Percentiles rank a stretch among this genome's conserved stretches.
Evolutionary conservation across 2,329 filamentous ascomycete genomes (phyloP).

Genomic region (Sclerotinia nivalis): DNA sequence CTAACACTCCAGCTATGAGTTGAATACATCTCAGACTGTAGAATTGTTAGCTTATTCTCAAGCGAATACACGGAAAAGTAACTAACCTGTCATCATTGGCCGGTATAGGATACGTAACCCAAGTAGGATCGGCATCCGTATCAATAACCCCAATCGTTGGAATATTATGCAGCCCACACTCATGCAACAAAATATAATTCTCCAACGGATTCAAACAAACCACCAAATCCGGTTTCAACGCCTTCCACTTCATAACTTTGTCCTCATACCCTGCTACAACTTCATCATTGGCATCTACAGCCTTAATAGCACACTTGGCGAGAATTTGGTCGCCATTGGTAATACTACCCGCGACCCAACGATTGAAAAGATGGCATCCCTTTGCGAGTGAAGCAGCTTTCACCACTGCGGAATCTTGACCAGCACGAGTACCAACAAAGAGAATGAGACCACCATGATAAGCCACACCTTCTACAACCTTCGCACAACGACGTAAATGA

Average conservation of each 20-base stretch:
- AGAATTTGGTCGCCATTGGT: conserved; percentile 93
- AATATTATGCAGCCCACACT: conserved; percentile 84
- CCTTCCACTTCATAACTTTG: conserved; percentile 62
- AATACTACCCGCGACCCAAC: conserved; percentile 88
- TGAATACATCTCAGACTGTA: conserved; percentile 75
- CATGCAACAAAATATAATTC: conserved; percentile 86
- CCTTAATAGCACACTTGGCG: conserved; percentile 65
- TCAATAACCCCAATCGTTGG: conserved; percentile 95
- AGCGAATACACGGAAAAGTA: neutral
- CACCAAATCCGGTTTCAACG: conserved; percentile 83
- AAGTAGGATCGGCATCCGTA: conserved; percentile 87
- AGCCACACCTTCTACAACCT: conserved; percentile 84
- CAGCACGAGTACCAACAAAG: conserved; percentile 83
- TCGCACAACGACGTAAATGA: conserved; percentile 88
- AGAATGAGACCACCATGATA: conserved; percentile 81
- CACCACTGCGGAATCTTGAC: conserved; percentile 79
- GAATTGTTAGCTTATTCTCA: conserved; percentile 34
- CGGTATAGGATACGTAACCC: conserved; percentile 95
- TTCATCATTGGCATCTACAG: conserved; percentile 75
- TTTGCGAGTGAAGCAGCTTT: conserved; percentile 74
- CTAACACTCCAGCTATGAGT: conserved; percentile 82
- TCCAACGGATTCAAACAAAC: conserved; percentile 91
- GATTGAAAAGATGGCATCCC: conserved; percentile 86
- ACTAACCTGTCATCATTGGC: conserved; percentile 90
- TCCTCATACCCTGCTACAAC: conserved; percentile 62